phyloP scores from a whole-genome alignment of 164 flowering plant species.

The Pachysandra terminalis region DNA sequence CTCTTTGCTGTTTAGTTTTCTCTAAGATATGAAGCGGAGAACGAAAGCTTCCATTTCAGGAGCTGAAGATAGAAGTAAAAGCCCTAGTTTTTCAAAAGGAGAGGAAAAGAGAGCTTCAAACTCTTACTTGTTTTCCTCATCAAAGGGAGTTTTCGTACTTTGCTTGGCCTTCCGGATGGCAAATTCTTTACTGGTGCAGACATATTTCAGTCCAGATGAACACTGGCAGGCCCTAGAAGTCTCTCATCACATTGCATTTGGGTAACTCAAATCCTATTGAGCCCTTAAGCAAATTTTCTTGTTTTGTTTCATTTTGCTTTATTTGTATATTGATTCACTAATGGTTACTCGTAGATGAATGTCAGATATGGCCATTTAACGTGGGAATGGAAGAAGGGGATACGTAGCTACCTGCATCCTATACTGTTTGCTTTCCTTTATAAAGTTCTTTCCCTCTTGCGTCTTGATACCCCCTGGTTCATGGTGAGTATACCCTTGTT shows the following conservation, averaged over 20 bases:
- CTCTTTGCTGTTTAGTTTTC: background rate
- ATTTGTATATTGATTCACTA: background rate
- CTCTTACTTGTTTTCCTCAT: slow-evolving; percentile 22
- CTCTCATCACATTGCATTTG: slow-evolving; percentile 72
- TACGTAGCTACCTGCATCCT: slow-evolving; percentile 94
- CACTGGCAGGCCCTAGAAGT: slow-evolving; percentile 99
- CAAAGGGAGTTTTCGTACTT: slow-evolving; percentile 35
- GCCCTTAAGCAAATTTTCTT: background rate
- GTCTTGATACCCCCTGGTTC: slow-evolving; percentile 73
- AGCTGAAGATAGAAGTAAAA: slow-evolving; percentile 4
- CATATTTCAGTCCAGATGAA: slow-evolving; percentile 96
- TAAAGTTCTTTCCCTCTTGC: slow-evolving; percentile 55
- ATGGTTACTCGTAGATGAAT: slow-evolving; percentile 2
- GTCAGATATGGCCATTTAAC: slow-evolving; percentile 88
- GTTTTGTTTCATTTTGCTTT: background rate
- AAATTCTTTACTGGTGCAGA: slow-evolving; percentile 73
- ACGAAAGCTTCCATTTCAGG: slow-evolving; percentile 6
- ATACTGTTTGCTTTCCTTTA: slow-evolving; percentile 73
- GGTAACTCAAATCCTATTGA: slow-evolving; percentile 41
- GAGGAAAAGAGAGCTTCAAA: slow-evolving; percentile 7
- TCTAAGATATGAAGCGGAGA: slow-evolving; percentile 26
- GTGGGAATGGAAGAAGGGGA: slow-evolving; percentile 97
- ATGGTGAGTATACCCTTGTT: slow-evolving; percentile 48
- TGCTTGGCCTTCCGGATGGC: slow-evolving; percentile 55
- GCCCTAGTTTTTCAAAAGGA: background rate